Evolutionary conservation across 495 filamentous ascomycete genomes (phyloP).

Genomic region (Pyrenula aspistea): DNA sequence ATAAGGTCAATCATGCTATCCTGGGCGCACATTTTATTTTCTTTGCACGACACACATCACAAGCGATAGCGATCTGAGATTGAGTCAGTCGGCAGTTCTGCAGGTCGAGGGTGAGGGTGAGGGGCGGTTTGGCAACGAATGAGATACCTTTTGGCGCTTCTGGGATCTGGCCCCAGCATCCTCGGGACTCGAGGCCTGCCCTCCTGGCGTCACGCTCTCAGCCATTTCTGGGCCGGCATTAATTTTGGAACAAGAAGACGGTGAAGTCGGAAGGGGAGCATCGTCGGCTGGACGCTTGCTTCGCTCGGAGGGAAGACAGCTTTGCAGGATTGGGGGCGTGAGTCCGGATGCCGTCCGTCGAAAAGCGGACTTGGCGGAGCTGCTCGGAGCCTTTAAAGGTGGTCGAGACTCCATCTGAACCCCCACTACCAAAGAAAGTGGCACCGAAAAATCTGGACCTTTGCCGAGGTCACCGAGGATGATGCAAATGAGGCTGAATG

Average conservation of each 20-base stretch:
- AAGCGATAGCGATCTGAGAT: constrained; percentile 16
- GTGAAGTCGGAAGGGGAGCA: background rate
- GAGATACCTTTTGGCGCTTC: background rate
- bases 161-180: background rate
- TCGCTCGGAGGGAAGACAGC: background rate
- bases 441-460: too few relatives aligned
- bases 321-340: background rate
- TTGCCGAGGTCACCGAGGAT: background rate
- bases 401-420: too few relatives aligned
- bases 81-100: background rate
- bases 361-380: too few relatives aligned
- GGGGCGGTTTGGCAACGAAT: background rate
- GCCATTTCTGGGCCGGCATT: background rate
- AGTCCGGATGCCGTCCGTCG: too few relatives aligned
- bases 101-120: background rate
- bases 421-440: background rate
- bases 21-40: constrained; percentile 22
- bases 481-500: too few relatives aligned
- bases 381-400: too few relatives aligned
- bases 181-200: background rate
- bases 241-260: background rate
- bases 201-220: background rate
- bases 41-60: constrained; percentile 24
- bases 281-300: background rate
- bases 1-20: constrained; percentile 7